Conservation (phyloP, 306 rosid genomes). For the Vigna unguiculata region DNA sequence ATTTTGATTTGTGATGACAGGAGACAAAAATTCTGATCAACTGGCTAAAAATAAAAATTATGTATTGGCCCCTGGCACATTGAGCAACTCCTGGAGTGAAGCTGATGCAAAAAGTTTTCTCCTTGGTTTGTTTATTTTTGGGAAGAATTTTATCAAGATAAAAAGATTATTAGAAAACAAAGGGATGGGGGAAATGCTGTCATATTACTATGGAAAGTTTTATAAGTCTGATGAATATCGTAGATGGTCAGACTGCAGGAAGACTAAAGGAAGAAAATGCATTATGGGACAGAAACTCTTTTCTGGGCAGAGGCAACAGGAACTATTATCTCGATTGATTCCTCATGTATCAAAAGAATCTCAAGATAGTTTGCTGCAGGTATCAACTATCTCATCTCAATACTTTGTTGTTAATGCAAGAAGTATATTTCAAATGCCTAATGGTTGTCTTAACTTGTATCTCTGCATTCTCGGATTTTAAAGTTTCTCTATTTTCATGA, state of each 20-base stretch:
- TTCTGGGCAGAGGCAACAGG: conserved; percentile 74
- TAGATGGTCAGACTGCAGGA: conserved; percentile 72
- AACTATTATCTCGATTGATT: conserved; percentile 68
- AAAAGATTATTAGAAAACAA: conserved; percentile 61
- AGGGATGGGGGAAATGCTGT: conserved; percentile 61
- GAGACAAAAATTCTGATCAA: conserved; percentile 37
- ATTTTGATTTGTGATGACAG: conserved; percentile 27
- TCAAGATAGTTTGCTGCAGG: conserved; percentile 63
- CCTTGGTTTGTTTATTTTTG: conserved; percentile 74
- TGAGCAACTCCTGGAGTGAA: conserved; percentile 60
- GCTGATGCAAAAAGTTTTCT: conserved; percentile 65
- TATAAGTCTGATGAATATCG: conserved; percentile 61
- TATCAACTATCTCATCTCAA: conserved; percentile 38
- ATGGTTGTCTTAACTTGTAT: conserved; percentile 20
- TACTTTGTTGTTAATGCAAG: conserved; percentile 21
- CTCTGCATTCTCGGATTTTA: conserved; percentile 26
- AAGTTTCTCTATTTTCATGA: conserved; percentile 13
- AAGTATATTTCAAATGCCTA: conserved; percentile 27
- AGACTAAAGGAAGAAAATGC: conserved; percentile 62
- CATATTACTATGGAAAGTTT: conserved; percentile 78
- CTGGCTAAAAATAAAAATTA: conserved; percentile 37
- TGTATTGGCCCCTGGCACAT: conserved; percentile 53
- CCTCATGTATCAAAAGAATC: conserved; percentile 59
- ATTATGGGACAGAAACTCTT: conserved; percentile 68
- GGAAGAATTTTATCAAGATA: conserved; percentile 68